Conservation (phyloP, 2,329 filamentous ascomycete species). For the Sordariomycetes sp. region DNA sequence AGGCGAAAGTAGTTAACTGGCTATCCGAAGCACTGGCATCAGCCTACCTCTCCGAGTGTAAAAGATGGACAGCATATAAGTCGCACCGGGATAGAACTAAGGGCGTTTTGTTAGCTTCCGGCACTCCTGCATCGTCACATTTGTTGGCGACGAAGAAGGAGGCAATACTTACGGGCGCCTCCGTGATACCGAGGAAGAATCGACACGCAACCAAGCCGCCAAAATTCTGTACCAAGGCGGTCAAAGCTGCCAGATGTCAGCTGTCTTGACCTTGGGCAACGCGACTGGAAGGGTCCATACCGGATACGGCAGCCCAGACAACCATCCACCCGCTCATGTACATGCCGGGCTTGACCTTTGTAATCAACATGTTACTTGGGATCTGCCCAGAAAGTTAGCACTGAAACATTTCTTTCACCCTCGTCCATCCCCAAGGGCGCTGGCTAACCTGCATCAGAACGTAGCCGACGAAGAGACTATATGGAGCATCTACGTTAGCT, state of each 20-base stretch:
- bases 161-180: conserved; percentile 11
- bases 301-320: conserved; percentile 23
- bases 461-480: conserved; percentile 24
- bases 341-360: conserved; percentile 21
- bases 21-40: too few relatives aligned
- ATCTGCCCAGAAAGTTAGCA: conserved; percentile 7
- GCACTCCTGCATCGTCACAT: not conserved
- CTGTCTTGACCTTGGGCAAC: not conserved
- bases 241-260: conserved; percentile 12
- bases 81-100: conserved; percentile 23
- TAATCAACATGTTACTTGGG: conserved; percentile 29
- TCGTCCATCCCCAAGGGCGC: not conserved
- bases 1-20: not conserved
- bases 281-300: not conserved
- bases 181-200: conserved; percentile 24
- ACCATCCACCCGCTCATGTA: conserved; percentile 28
- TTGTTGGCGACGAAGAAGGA: not conserved
- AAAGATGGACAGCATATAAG: conserved; percentile 25
- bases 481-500: conserved; percentile 11
- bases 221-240: conserved; percentile 20
- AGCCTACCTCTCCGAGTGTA: conserved; percentile 38
- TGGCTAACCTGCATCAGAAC: conserved; percentile 21
- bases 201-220: conserved; percentile 18
- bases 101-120: not conserved
- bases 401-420: not conserved